A percentile compares a stretch with the other conserved stretches of the same genome.
phyloP scores from a whole-genome alignment of 2,329 filamentous ascomycete species.

The Paracoccidioides lutzii region DNA sequence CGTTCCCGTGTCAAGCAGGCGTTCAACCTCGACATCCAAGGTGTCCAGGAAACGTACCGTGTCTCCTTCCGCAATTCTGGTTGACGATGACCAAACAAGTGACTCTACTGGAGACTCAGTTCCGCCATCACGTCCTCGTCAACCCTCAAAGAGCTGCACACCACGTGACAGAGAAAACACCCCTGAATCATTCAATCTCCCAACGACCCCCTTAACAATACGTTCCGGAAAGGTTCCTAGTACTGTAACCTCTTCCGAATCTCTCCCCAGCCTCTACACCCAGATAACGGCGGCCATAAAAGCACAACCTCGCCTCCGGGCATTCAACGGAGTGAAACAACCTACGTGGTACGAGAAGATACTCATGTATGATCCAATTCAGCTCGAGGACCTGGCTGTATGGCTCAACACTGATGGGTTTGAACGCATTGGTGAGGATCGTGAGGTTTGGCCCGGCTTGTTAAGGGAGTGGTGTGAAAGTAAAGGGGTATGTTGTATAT shows the following conservation, averaged over 20 bases:
- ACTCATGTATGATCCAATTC: constrained; percentile 79
- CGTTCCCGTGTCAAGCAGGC: not conserved
- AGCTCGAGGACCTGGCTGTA: constrained; percentile 68
- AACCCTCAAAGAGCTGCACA: not conserved
- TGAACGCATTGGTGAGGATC: constrained; percentile 49
- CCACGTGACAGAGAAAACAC: not conserved
- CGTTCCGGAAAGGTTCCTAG: not conserved
- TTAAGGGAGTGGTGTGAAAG: constrained; percentile 86
- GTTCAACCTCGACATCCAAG: not conserved
- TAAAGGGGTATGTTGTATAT: constrained; percentile 72
- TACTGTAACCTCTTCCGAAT: constrained; percentile 5
- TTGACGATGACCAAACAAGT: not conserved
- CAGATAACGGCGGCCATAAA: constrained; percentile 39
- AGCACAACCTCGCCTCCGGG: constrained; percentile 22
- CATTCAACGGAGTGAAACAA: constrained; percentile 26
- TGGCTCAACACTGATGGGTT: constrained; percentile 71
- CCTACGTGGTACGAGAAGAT: constrained; percentile 85
- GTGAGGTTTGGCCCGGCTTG: constrained; percentile 48
- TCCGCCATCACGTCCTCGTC: not conserved
- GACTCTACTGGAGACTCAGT: not conserved
- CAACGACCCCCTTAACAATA: constrained; percentile 13
- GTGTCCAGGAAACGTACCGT: not conserved
- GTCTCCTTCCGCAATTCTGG: not conserved
- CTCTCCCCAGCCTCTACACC: constrained; percentile 30
- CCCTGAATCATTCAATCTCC: not conserved